Base-by-base conservation (phyloP, 1,139 yeast genomes). In the Lodderomyces parapsilosis region DNA sequence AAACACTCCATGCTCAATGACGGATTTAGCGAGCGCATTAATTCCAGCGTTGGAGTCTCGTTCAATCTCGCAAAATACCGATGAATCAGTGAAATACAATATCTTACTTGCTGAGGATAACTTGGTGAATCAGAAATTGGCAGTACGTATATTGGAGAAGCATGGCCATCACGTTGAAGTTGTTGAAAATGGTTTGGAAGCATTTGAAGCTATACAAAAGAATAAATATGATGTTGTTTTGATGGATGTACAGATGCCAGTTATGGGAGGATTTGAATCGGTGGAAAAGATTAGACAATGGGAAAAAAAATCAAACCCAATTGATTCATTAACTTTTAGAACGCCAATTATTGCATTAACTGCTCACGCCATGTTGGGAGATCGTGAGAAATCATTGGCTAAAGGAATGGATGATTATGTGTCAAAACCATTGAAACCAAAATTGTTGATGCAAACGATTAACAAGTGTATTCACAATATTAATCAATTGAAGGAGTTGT, bases 191-290 rank as follows among this genome's bases (percentile, higher is more conserved):
- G 96, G 96, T 10, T 69, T 81, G 47, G 90, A 86, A 55, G 96
- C 96, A 0, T 79, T 79, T 54, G 89, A 87, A 51, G 91, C 91
- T 0, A 82, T 86, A 36, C 76, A 82, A 59, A 81, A 78, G 60
- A 64, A 57, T 33, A 73, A 78, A 36, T 87, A 82, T 60, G 96
- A 88, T 58, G 93, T 85, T 40, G 88, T 88, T 13, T 74, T 88
- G 52, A 88, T 88, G 96, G 96, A 88, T 68, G 96, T 88, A 35
- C 96, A 88, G 63, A 88, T 88, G 96, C 96, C 96, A 6, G 89
- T 87, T 7, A 87, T 88, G 94, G 95, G 96, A 37, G 96, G 96
- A 0, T 88, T 88, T 60, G 96, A 88, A 59, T 95, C 96, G 3
- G 87, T 96, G 1, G 88, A 85, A 45, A 79, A 81, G 60, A 88